Conservation (phyloP, 805 yeast genomes). For the Pichia insulana region DNA sequence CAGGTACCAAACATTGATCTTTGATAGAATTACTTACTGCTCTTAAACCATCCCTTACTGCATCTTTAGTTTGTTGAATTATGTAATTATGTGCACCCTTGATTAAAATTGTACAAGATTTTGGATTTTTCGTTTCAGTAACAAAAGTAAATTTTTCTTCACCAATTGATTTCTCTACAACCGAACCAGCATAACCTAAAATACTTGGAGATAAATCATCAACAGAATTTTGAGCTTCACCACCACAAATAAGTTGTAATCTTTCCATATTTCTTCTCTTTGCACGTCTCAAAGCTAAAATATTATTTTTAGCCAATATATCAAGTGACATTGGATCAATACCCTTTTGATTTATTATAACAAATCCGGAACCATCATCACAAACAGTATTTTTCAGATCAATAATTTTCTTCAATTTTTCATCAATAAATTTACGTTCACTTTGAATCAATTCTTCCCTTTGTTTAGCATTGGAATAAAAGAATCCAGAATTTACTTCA, state of each 20-base stretch:
- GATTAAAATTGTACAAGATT: conserved; percentile 83
- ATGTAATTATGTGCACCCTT: conserved; percentile 90
- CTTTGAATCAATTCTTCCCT: conserved; percentile 89
- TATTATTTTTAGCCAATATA: conserved; percentile 84
- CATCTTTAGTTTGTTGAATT: conserved; percentile 89
- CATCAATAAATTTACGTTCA: conserved; percentile 92
- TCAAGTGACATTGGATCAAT: conserved; percentile 97
- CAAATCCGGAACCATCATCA: conserved; percentile 74
- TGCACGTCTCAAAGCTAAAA: conserved; percentile 93
- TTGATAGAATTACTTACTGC: conserved; percentile 87
- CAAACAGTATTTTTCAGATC: conserved; percentile 92
- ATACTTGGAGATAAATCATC: conserved; percentile 78
- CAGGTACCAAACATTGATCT: conserved; percentile 83
- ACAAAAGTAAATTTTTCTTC: conserved; percentile 97
- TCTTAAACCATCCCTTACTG: conserved; percentile 93
- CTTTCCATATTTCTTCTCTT: conserved; percentile 99
- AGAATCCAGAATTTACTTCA: conserved; percentile 94
- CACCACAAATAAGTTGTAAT: conserved; percentile 91
- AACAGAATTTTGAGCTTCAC: conserved; percentile 95
- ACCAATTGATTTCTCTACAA: conserved; percentile 87
- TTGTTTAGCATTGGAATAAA: conserved; percentile 91
- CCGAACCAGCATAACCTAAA: conserved; percentile 83
- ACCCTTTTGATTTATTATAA: conserved; percentile 95
- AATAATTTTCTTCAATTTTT: conserved; percentile 80
- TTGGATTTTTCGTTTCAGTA: conserved; percentile 83